phyloP scores from a whole-genome alignment of 2,329 filamentous ascomycete species.

The Sporothrix brasiliensis region DNA sequence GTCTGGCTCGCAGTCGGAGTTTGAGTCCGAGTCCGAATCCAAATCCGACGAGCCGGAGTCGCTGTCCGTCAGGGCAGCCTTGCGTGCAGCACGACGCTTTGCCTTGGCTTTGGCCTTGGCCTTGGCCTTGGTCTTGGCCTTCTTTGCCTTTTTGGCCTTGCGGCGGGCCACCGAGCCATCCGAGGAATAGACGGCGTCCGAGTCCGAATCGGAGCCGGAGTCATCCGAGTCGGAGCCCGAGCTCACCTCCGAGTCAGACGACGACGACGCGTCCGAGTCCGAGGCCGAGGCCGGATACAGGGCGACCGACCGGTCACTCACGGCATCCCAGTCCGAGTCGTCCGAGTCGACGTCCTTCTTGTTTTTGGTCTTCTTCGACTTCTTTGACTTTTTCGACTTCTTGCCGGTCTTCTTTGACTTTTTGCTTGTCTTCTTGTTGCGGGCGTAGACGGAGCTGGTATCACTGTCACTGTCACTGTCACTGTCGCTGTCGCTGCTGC shows the following conservation, averaged over 20 bases:
- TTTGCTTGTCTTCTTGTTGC: neutral
- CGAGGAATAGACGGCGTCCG: neutral
- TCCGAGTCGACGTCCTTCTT: neutral
- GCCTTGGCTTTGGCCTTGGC: neutral
- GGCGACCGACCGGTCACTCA: neutral
- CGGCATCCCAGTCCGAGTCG: constrained; percentile 38
- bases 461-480: constrained; percentile 8
- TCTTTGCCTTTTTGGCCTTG: neutral
- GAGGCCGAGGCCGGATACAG: constrained; percentile 19
- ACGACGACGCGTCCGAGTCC: neutral
- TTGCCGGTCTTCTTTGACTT: constrained; percentile 3
- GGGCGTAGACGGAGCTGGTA: neutral
- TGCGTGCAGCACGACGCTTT: constrained; percentile 1
- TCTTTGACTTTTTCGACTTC: neutral
- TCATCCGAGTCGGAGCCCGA: constrained; percentile 15
- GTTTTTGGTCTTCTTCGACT: neutral
- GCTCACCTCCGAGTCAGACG: neutral
- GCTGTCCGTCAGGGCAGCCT: neutral
- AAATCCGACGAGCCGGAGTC: neutral
- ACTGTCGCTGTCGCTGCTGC: constrained; percentile 3
- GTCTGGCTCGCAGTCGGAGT: neutral
- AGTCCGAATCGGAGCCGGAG: neutral
- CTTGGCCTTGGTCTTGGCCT: neutral
- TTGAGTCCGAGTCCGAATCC: neutral
- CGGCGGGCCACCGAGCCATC: neutral